These are phyloP conservation scores for Aspergillus calidoustus DNA, from an alignment of 2,329 filamentous ascomycete genomes.

Conservation along the genomic window DNA sequence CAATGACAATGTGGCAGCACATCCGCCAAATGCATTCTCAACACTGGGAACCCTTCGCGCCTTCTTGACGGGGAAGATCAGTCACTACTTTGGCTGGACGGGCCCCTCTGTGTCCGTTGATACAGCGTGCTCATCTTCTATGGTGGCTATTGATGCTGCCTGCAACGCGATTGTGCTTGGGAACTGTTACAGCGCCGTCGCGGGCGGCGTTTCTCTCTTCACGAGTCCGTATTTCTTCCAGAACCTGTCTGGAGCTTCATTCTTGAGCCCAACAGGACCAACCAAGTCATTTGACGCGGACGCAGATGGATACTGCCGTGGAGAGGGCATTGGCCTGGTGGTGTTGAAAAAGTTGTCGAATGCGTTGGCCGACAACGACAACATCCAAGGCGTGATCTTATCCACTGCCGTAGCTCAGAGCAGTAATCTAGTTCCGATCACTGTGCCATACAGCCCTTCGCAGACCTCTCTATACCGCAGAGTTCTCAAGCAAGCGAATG, in stretches of 20 bases:
- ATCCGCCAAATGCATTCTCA: slow-evolving; percentile 42
- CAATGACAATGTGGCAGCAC: slow-evolving; percentile 42
- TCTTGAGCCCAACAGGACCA: slow-evolving; percentile 15
- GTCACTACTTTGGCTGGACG: slow-evolving; percentile 50
- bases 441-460: slow-evolving; percentile 22
- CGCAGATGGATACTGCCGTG: slow-evolving; percentile 19
- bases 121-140: slow-evolving; percentile 30
- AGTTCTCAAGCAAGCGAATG: slow-evolving; percentile 23
- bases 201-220: slow-evolving; percentile 41
- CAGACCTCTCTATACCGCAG: slow-evolving; percentile 35
- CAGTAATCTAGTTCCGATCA: slow-evolving; percentile 26
- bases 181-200: slow-evolving; percentile 5
- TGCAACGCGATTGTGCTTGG: background rate
- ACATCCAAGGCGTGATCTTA: slow-evolving; percentile 49
- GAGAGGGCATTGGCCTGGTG: slow-evolving; percentile 11
- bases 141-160: slow-evolving; percentile 13
- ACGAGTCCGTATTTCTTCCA: slow-evolving; percentile 26
- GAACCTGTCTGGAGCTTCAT: slow-evolving; percentile 10
- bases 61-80: slow-evolving; percentile 36
- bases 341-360: slow-evolving; percentile 38
- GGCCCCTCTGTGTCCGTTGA: slow-evolving; percentile 28
- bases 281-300: slow-evolving; percentile 14
- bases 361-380: slow-evolving; percentile 52
- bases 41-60: slow-evolving; percentile 26
- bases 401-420: slow-evolving; percentile 36